These are phyloP conservation scores for Camellia granthamiana DNA, from an alignment of 148 eudicot genomes.

Conservation along the genomic window DNA sequence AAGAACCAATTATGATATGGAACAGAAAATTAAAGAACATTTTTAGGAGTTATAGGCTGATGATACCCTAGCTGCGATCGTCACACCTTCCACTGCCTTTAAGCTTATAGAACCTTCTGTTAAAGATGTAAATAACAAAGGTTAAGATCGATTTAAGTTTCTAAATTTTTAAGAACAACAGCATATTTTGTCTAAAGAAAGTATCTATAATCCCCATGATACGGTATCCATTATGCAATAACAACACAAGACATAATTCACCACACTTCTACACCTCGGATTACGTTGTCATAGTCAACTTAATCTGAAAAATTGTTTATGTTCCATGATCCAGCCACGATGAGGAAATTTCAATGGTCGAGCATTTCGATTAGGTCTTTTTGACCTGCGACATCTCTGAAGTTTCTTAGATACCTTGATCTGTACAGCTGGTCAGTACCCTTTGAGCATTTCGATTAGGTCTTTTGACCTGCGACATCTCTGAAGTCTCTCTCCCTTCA, in stretches of 20 bases:
- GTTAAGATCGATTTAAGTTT: neutral
- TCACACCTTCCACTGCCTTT: constrained; percentile 69
- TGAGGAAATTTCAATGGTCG: neutral
- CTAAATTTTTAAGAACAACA: neutral
- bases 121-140: constrained; percentile 7
- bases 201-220: neutral
- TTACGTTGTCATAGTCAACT: neutral
- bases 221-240: neutral
- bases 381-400: neutral
- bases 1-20: neutral
- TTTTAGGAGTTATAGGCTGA: neutral
- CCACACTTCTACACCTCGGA: neutral
- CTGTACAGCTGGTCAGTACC: neutral
- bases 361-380: neutral
- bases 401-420: neutral
- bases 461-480: no score
- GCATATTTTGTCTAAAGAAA: neutral
- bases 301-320: neutral
- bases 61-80: constrained; percentile 56
- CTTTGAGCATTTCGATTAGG: neutral
- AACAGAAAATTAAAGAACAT: neutral
- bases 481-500: constrained; percentile 6
- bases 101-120: constrained; percentile 61
- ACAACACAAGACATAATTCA: neutral
- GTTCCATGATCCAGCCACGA: neutral